phyloP scores from a whole-genome alignment of 768 basidiomycete genomes.

The Daedaleopsis sinensis region DNA sequence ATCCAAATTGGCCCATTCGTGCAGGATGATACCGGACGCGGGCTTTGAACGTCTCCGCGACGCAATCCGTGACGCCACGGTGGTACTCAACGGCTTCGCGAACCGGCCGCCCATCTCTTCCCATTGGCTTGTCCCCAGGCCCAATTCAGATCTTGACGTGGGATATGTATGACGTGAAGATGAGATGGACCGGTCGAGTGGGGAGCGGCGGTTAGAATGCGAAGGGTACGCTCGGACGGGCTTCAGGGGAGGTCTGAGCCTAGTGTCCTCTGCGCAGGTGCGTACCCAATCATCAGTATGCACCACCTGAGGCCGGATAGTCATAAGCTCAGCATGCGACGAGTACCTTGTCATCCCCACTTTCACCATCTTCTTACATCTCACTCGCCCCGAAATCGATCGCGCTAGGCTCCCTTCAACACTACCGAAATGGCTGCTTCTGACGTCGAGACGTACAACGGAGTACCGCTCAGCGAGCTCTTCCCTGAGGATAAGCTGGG shows the following conservation, averaged over 20 bases:
- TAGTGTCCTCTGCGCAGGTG: neutral
- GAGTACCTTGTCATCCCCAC: neutral
- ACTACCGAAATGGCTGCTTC: neutral
- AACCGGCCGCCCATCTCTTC: too few species aligned
- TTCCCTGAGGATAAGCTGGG: conserved; percentile 24
- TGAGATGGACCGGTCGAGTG: neutral
- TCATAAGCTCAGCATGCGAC: neutral
- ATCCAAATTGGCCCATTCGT: too few species aligned
- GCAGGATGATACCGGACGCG: too few species aligned
- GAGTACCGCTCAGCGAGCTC: conserved; percentile 19
- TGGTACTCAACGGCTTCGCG: too few species aligned
- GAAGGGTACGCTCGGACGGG: conserved; percentile 1
- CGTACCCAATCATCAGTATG: neutral
- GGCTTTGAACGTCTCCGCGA: too few species aligned
- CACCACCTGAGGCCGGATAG: neutral
- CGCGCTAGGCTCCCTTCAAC: too few species aligned
- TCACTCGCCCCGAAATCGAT: neutral
- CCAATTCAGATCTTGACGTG: too few species aligned
- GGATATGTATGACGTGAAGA: too few species aligned
- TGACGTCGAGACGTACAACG: conserved; percentile 9
- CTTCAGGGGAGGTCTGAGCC: neutral
- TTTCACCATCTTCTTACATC: neutral
- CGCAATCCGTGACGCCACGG: too few species aligned
- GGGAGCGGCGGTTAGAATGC: conserved; percentile 10
- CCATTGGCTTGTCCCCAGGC: too few species aligned